Percentiles rank a stretch among this genome's conserved stretches.
phyloP scores from a whole-genome alignment of 768 basidiomycete genomes.

The Sutorius australiensis region DNA sequence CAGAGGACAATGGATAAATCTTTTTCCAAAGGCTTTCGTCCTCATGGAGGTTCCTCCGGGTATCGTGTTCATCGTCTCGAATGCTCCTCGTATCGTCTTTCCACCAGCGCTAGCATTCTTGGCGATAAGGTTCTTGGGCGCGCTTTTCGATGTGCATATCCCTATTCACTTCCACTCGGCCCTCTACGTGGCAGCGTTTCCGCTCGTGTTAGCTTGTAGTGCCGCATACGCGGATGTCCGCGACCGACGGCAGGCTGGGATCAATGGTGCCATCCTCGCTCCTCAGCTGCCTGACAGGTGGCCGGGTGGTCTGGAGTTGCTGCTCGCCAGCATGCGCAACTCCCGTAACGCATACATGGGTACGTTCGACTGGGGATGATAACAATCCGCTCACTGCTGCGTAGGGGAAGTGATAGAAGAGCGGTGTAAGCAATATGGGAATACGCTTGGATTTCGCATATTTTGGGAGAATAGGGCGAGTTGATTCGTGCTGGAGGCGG shows the following conservation, averaged over 20 bases:
- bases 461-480: constrained; percentile 40
- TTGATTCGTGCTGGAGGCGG: not conserved
- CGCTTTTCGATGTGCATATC: constrained; percentile 3
- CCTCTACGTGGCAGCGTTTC: constrained; percentile 24
- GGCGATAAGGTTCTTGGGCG: constrained; percentile 7
- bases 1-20: too few species aligned
- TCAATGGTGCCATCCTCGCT: constrained; percentile 30
- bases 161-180: constrained; percentile 15
- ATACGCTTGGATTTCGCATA: constrained; percentile 30
- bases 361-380: constrained; percentile 10
- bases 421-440: constrained; percentile 26
- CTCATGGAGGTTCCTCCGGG: constrained; percentile 35
- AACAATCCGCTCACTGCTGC: not conserved
- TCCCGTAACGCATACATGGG: constrained; percentile 28
- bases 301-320: constrained; percentile 37
- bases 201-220: constrained; percentile 15
- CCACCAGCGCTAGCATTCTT: constrained; percentile 18
- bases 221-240: constrained; percentile 12
- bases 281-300: constrained; percentile 33
- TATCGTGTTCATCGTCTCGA: constrained; percentile 23
- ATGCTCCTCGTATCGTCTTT: constrained; percentile 21
- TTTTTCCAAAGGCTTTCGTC: not conserved
- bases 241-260: constrained; percentile 11
- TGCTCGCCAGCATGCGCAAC: constrained; percentile 21
- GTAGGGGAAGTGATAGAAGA: constrained; percentile 30